These are phyloP conservation scores for Fusarium fujikuroi DNA, from an alignment of 2,329 filamentous ascomycete genomes.

Conservation along the genomic window DNA sequence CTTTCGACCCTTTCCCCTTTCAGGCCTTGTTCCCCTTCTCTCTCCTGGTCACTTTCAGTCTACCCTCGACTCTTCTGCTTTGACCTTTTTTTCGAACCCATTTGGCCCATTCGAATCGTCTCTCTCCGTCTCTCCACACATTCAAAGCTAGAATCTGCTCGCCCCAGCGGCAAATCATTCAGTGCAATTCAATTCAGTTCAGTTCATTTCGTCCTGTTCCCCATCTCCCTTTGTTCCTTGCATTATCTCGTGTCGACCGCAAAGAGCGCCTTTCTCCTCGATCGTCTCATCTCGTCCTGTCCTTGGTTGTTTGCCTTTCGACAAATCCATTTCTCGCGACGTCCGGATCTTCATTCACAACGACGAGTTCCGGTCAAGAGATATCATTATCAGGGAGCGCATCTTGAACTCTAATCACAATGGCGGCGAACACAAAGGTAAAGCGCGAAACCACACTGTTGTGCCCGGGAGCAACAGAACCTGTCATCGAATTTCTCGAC, in stretches of 20 bases:
- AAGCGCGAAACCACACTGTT: slow-evolving; percentile 8
- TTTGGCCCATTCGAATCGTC: slow-evolving; percentile 35
- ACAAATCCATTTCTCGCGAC: slow-evolving; percentile 32
- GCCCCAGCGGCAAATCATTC: slow-evolving; percentile 35
- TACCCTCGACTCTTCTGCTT: slow-evolving; percentile 38
- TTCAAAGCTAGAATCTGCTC: slow-evolving; percentile 31
- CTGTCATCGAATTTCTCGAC: not conserved
- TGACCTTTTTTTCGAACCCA: slow-evolving; percentile 39
- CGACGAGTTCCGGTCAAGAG: slow-evolving; percentile 19
- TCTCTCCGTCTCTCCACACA: slow-evolving; percentile 32
- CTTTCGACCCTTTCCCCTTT: slow-evolving; percentile 38
- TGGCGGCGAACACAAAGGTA: slow-evolving; percentile 53
- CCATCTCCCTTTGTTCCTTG: slow-evolving; percentile 34
- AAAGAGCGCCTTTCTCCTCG: slow-evolving; percentile 18
- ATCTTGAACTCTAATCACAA: slow-evolving; percentile 42
- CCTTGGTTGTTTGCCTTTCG: slow-evolving; percentile 25
- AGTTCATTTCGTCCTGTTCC: slow-evolving; percentile 6
- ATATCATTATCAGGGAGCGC: slow-evolving; percentile 32
- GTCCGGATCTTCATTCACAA: slow-evolving; percentile 28
- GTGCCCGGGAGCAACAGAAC: not conserved
- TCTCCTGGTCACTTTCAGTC: slow-evolving; percentile 19
- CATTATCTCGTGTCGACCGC: slow-evolving; percentile 19
- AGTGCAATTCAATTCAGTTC: not conserved
- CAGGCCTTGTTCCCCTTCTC: slow-evolving; percentile 38
- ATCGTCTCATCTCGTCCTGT: slow-evolving; percentile 8